Evolutionary conservation across 192 early-diverging fungal genomes (phyloP).

Genomic region (Helicostylum pulchrum): DNA sequence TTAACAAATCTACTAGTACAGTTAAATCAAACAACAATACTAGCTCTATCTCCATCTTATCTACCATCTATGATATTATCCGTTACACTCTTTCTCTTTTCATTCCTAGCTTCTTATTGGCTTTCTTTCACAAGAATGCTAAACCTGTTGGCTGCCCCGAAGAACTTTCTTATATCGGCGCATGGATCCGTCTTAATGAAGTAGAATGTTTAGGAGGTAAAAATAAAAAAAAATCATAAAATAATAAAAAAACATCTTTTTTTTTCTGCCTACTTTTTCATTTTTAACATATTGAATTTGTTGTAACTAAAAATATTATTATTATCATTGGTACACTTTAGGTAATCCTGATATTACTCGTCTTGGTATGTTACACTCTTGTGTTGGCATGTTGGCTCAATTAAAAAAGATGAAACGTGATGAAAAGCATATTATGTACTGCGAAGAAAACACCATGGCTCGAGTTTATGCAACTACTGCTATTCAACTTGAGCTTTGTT

Average conservation of each 20-base stretch:
- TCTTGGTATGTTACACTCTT: conserved; percentile 17
- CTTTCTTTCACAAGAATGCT: conserved; percentile 6
- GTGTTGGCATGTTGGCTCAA: conserved; percentile 18
- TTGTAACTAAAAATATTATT: too few species aligned
- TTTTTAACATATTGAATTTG: too few species aligned
- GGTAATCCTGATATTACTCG: conserved; percentile 14
- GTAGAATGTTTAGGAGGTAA: conserved; percentile 18
- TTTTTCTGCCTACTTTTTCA: too few species aligned
- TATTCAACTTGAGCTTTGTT: conserved; percentile 17
- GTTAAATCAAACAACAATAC: background rate
- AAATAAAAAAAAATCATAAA: too few species aligned
- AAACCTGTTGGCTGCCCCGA: conserved; percentile 9
- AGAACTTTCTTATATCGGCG: conserved; percentile 10
- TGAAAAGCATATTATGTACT: conserved; percentile 4
- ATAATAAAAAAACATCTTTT: too few species aligned
- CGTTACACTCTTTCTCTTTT: background rate
- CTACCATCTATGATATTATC: background rate
- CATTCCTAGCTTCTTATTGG: background rate
- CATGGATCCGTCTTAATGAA: conserved; percentile 13
- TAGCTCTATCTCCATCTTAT: background rate
- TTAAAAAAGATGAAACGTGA: conserved; percentile 5
- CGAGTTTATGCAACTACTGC: conserved; percentile 10
- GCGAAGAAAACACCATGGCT: conserved; percentile 4
- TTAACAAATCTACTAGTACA: background rate
- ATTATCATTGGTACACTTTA: background rate